These are phyloP conservation scores for Chloranthus sessilifolius DNA, from an alignment of 164 flowering plant species.

Conservation along the genomic window DNA sequence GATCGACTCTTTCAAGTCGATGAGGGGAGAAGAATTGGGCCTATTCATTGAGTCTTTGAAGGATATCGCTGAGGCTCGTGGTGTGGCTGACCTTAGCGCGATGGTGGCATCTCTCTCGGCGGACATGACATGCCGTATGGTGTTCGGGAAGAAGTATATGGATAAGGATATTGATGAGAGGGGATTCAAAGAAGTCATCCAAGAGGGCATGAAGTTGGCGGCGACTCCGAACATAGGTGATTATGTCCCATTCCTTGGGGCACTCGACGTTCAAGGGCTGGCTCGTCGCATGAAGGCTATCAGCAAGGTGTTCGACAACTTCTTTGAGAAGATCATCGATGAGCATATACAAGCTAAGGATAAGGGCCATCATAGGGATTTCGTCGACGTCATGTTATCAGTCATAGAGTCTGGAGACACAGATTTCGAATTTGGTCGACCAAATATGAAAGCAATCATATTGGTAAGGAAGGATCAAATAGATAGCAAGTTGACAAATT, in stretches of 20 bases:
- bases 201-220: slow-evolving; percentile 30
- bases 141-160: slow-evolving; percentile 45
- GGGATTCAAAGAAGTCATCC: slow-evolving; percentile 41
- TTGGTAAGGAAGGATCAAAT: neutral
- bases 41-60: slow-evolving; percentile 17
- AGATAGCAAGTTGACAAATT: neutral
- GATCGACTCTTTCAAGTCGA: slow-evolving; percentile 18
- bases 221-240: slow-evolving; percentile 40
- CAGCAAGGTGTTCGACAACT: slow-evolving; percentile 3
- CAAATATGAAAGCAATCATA: slow-evolving; percentile 9
- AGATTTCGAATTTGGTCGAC: slow-evolving; percentile 6
- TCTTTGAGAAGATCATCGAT: slow-evolving; percentile 11
- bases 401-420: slow-evolving; percentile 9
- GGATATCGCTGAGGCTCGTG: slow-evolving; percentile 11
- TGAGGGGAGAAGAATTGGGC: slow-evolving; percentile 31
- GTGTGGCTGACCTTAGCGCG: slow-evolving; percentile 17
- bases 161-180: slow-evolving; percentile 33
- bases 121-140: slow-evolving; percentile 32
- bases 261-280: slow-evolving; percentile 10
- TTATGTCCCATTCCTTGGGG: slow-evolving; percentile 22
- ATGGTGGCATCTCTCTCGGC: slow-evolving; percentile 20
- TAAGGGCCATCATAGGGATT: neutral
- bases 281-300: slow-evolving; percentile 1
- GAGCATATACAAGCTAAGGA: slow-evolving; percentile 3
- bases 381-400: slow-evolving; percentile 10